Percentiles rank a stretch among this genome's conserved stretches.
Conservation (phyloP, 495 filamentous ascomycete species). For the Talaromyces liani region DNA sequence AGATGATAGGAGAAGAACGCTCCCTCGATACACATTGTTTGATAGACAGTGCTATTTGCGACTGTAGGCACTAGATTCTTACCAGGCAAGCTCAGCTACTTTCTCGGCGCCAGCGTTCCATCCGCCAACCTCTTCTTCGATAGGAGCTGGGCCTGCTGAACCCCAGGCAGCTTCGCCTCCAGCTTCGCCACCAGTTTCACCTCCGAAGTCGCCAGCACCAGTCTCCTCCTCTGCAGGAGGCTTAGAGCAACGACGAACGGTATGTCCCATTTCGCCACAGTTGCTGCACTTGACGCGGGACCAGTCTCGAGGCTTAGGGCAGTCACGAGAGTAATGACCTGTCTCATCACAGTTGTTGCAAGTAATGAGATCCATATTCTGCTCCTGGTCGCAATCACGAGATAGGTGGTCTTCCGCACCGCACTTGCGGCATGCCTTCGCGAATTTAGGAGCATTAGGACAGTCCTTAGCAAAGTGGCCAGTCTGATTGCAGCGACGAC, state of each 20-base stretch:
- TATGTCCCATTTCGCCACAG: constrained; percentile 73
- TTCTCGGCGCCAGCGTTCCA: not conserved
- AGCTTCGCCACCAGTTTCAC: not conserved
- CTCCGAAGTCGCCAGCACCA: not conserved
- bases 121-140: not conserved
- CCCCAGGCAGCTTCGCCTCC: not conserved
- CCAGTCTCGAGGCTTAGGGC: constrained; percentile 69
- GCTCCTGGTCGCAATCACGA: constrained; percentile 48
- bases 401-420: constrained; percentile 48
- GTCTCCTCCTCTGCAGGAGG: constrained; percentile 23
- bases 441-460: constrained; percentile 45
- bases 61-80: not conserved
- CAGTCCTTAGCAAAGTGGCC: constrained; percentile 86
- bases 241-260: constrained; percentile 51
- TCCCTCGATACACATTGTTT: not conserved
- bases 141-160: not conserved
- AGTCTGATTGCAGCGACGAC: constrained; percentile 65
- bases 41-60: not conserved
- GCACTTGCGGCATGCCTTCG: constrained; percentile 57
- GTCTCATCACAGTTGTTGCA: constrained; percentile 70
- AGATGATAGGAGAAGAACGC: not conserved
- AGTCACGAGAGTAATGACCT: constrained; percentile 68
- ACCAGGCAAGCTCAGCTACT: not conserved
- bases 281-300: constrained; percentile 67
- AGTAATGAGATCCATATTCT: constrained; percentile 36